phyloP scores from a whole-genome alignment of 1,284 basidiomycete genomes.

The Meripilus lineatus region DNA sequence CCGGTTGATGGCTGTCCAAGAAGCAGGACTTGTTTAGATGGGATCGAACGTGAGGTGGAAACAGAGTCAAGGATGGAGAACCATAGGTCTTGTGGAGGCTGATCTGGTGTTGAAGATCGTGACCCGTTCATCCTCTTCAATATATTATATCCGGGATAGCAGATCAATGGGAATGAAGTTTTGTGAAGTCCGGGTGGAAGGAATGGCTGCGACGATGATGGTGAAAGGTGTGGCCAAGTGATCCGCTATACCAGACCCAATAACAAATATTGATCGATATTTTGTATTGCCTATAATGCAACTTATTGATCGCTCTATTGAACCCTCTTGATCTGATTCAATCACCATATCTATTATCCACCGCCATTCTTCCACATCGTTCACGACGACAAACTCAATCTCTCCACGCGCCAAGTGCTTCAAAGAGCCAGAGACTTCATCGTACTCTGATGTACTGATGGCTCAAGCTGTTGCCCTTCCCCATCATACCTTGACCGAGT shows the following conservation, averaged over 20 bases:
- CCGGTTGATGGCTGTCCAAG: constrained; percentile 75
- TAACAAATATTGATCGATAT: too few relatives aligned
- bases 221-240: too few relatives aligned
- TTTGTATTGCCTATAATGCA: too few relatives aligned
- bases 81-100: constrained; percentile 82
- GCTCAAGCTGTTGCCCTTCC: constrained; percentile 46
- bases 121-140: constrained; percentile 39
- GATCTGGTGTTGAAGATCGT: constrained; percentile 58
- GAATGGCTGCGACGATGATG: too few relatives aligned
- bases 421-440: constrained; percentile 8
- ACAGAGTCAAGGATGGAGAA: constrained; percentile 88
- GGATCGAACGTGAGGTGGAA: constrained; percentile 78
- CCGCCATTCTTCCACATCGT: background rate
- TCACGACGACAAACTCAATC: background rate
- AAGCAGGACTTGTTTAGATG: constrained; percentile 80
- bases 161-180: too few relatives aligned
- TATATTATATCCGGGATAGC: too few relatives aligned
- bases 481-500: constrained; percentile 57
- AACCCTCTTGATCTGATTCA: background rate
- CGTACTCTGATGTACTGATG: constrained; percentile 27
- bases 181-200: too few relatives aligned
- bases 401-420: too few relatives aligned
- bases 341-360: background rate
- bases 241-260: too few relatives aligned
- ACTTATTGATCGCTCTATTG: too few relatives aligned